Base-by-base conservation (phyloP, 2,329 filamentous ascomycete species). In the Curvularia verruculosa region DNA sequence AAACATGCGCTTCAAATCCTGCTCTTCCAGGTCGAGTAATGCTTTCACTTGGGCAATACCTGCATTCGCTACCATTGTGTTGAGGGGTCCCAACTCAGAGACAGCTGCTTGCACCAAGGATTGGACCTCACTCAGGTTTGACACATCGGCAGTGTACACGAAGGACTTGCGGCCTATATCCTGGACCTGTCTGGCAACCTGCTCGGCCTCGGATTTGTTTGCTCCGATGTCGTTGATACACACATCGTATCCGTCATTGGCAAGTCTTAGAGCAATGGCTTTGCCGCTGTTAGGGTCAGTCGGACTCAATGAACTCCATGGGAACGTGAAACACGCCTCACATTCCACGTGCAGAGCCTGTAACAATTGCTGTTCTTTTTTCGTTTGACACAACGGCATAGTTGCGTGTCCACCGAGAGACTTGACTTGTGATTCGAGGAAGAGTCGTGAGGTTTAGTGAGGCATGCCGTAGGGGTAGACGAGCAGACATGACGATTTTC, bases 181-280 rank as follows among this genome's bases (percentile, higher is more conserved):
- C 52, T 81, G 72, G 52, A 89, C 85, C 60, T 87, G 80, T 19
- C 80, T 74, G 9, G 81, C 83, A 0, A 81, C 78, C 21, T 82
- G 79, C 49, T 87, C 81, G 58, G 84, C 83, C 1, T 77, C 81
- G 3, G 79, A 63, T 49, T 81, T 73, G 60, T 87, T 85, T 13
- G 81, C 77, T 26, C 78, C 61, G 15, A 89, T 76, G 62, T 89
- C 87, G 68, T 88, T 89, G 61, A 90, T 78, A 66, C 85, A 87
- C 48, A 90, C 78, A 62, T 86, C 80, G 75, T 89, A 90, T 52
- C 87, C 87, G 59, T 89, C 87, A 21, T 79, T 75, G 5, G 87
- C 87, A 15, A 90, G 80, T 2, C 87, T 84, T 7, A 87, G 75
- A 18, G 86, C 87, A 51, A 88, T 87, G 19, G 85, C 81, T 65